Base-by-base conservation (phyloP, 805 yeast species). In the Pichia ethanolica region DNA sequence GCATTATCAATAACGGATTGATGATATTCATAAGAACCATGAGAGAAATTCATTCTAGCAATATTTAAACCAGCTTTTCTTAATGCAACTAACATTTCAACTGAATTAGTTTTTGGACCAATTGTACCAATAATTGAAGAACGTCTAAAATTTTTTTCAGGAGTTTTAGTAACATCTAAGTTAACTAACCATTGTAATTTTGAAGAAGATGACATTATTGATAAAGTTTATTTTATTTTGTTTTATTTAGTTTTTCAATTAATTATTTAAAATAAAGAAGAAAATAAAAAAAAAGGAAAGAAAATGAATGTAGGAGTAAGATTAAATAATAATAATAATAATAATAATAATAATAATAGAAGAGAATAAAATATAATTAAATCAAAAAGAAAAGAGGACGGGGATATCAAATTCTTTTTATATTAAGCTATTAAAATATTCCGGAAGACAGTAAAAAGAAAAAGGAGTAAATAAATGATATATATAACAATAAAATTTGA, bases 31-130 rank as follows among this genome's bases (percentile, higher is more conserved):
- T 93, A 83, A 46, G 96, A 81, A 64, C 99, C 99, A 77, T 93
- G 99, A 59, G 97, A 88, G 77, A 93, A 93, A 84, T 93, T 93
- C 97, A 93, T 89, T 71, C 99, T 86, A 49, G 89, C 98, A 68
- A 93, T 88, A 82, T 91, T 93, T 62, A 93, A 79, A 68, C 99
- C 99, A 55, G 97, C 97, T 73, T 89, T 87, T 79, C 99, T 86
- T 67, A 93, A 80, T 69, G 81, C 79, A 63, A 83, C 88, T 66
- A 93, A 74, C 59, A 79, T 77, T 67, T 90, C 97, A 59, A 84
- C 90, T 62, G 75, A 71, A 82, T 93, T 93, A 73, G 98, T 88
- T 77, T 89, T 89, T 66, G 99, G 99, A 64, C 99, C 99, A 72
- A 93, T 93, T 61, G 99, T 93, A 70, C 98, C 97, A 66, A 93